A percentile compares a stretch with the other conserved stretches of the same genome.
These are phyloP conservation scores for Wickerhamomyces mucosus DNA, from an alignment of 805 yeast genomes.

Conservation along the genomic window DNA sequence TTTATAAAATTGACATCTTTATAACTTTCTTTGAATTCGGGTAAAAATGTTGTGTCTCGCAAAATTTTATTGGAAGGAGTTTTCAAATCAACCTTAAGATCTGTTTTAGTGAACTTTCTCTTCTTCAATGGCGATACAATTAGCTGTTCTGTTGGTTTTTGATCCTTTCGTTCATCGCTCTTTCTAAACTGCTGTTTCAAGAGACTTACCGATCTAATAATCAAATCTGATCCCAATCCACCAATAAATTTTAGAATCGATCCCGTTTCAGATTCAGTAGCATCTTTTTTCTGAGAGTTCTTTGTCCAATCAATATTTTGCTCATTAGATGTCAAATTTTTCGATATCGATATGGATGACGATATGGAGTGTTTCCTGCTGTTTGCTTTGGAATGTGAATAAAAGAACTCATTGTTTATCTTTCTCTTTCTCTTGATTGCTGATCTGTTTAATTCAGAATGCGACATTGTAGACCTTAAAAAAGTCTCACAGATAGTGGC, in stretches of 20 bases:
- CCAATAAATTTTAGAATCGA: conserved; percentile 2
- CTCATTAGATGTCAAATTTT: no score
- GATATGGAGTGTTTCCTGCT: no score
- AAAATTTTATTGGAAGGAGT: conserved; percentile 8
- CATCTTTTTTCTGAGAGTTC: conserved; percentile 5
- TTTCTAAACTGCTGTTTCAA: not conserved
- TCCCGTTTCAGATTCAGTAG: conserved; percentile 12
- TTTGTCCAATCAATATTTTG: conserved; percentile 11
- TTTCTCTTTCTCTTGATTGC: no score
- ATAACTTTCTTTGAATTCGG: conserved; percentile 7
- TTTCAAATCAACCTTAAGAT: conserved; percentile 2
- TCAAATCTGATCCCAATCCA: not conserved
- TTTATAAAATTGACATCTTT: conserved; percentile 12
- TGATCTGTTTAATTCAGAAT: no score
- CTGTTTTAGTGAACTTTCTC: conserved; percentile 3
- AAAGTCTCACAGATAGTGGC: no score
- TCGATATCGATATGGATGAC: no score
- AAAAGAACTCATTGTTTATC: no score
- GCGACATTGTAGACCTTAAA: no score
- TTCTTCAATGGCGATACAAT: conserved; percentile 9
- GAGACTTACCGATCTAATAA: conserved; percentile 1
- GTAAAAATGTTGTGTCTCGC: conserved; percentile 5
- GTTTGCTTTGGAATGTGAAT: no score
- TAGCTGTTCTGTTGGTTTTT: not conserved
- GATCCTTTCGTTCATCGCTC: conserved; percentile 3